Base-by-base conservation (phyloP, 2,329 filamentous ascomycete species). In the Botryotinia narcissicola region DNA sequence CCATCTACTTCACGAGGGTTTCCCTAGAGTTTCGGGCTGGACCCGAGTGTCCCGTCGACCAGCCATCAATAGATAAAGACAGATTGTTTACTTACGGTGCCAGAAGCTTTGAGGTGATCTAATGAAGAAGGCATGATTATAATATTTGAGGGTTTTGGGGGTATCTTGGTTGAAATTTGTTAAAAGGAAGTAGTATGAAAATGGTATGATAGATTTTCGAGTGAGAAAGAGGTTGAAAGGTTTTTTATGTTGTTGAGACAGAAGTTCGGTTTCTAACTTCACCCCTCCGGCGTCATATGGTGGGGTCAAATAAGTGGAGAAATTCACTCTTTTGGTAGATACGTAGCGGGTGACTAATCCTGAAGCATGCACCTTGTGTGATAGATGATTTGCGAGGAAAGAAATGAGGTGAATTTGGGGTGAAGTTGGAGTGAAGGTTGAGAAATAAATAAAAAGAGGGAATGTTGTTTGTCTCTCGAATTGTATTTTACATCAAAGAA, bases 101-200 rank as follows among this genome's bases (percentile, higher is more conserved):
- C 96, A 83, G 92, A 85, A 87, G 93, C 91, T 90, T 99, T 99
- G 84, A 99, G 90, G 87, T 98, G 95, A 81, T 98, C 96, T 81
- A 99, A 92, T 85, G 95, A 93, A 85, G 87, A 92, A 85, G 93
- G 85, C 95, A 98, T 98, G 75, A 75, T 80, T 77, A 76, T 71
- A 68, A n/a, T 71, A n/a, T 62, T 20, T 20, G 42, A 12, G 25
- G 75, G 75, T 42, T 72, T 68, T 44, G 54, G 67, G 73, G 74
- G 73, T 75, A 76, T 75, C 72, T 76, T 71, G 48, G 63, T 71
- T 64, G 35, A 71, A 44, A 60, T 57, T 61, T 57, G 51, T 25
- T 66, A 48, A 25, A 74, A 67, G 62, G 46, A 51, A 66, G 59
- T 32, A n/a, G n/a, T 32, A 37, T 29, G 42, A 51, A 22, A 66